Evolutionary conservation across 208 protist genomes (phyloP).

Genomic region (Crithidia thermophila): DNA sequence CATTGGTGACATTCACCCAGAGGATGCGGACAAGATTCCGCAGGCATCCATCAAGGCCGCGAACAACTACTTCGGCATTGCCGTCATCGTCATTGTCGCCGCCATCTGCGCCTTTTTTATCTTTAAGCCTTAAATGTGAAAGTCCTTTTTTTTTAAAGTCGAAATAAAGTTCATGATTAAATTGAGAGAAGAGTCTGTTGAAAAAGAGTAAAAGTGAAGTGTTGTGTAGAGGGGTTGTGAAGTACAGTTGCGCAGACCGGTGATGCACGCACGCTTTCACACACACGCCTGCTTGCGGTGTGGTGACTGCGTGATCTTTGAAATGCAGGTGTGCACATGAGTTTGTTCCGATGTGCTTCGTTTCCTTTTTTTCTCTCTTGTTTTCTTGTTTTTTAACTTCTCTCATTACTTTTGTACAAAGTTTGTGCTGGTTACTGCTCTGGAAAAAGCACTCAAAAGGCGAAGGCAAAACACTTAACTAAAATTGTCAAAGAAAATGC

Average conservation of each 20-base stretch:
- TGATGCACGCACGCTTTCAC: no score
- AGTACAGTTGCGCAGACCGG: no score
- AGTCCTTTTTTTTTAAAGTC: no score
- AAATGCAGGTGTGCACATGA: not conserved
- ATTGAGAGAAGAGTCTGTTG: no score
- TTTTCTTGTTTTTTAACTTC: not conserved
- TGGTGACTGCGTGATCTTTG: no score
- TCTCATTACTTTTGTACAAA: no score
- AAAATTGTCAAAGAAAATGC: not conserved
- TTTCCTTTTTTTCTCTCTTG: slow-evolving; percentile 3
- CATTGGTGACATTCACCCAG: slow-evolving; percentile 76
- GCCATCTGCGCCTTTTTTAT: slow-evolving; percentile 63
- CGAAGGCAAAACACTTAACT: not conserved
- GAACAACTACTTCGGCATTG: slow-evolving; percentile 48
- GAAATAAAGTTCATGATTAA: no score
- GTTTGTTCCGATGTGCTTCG: not conserved
- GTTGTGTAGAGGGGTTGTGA: no score
- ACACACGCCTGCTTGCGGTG: no score
- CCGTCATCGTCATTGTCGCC: slow-evolving; percentile 45
- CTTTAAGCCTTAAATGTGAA: slow-evolving; percentile 32
- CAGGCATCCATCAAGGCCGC: slow-evolving; percentile 21
- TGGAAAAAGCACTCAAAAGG: no score
- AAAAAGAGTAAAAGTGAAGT: not conserved
- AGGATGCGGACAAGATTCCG: slow-evolving; percentile 48
- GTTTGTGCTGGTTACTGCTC: no score